A percentile compares a stretch with the other conserved stretches of the same genome.
Evolutionary conservation across 202 grass and related monocot species (phyloP).

Genomic region (Musa balbisiana): DNA sequence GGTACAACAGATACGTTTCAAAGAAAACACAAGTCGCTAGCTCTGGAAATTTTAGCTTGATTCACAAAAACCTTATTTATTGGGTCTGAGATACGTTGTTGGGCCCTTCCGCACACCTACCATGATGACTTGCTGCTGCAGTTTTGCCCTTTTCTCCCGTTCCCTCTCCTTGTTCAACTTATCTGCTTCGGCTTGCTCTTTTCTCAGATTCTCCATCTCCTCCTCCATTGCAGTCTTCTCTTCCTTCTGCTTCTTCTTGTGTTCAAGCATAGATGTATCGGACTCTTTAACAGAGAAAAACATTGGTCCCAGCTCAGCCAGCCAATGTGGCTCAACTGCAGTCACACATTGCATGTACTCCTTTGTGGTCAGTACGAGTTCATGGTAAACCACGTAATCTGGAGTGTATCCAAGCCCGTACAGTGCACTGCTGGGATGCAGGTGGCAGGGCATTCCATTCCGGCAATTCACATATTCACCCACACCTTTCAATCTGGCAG

Average conservation of each 20-base stretch:
- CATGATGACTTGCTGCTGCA: conserved; percentile 84
- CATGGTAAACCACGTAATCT: conserved; percentile 88
- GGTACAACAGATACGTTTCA: too few species aligned
- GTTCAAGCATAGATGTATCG: conserved; percentile 75
- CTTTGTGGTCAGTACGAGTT: conserved; percentile 87
- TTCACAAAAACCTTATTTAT: conserved; percentile 61
- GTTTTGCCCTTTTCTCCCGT: conserved; percentile 61
- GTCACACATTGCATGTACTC: conserved; percentile 99
- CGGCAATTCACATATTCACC: conserved; percentile 95
- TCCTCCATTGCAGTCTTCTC: conserved; percentile 91
- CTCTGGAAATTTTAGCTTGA: not conserved
- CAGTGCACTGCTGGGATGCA: conserved; percentile 90
- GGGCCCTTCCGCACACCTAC: conserved; percentile 67
- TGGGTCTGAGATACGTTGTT: conserved; percentile 66
- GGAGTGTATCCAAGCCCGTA: conserved; percentile 90
- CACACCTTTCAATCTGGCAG: conserved; percentile 79
- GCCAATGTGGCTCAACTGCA: conserved; percentile 85
- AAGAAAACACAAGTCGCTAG: too few species aligned
- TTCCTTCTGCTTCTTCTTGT: conserved; percentile 88
- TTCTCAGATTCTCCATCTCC: conserved; percentile 88
- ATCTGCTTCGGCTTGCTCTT: conserved; percentile 59
- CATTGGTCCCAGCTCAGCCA: conserved; percentile 91
- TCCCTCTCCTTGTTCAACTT: conserved; percentile 52
- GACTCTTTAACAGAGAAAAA: conserved; percentile 94
- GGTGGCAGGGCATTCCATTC: conserved; percentile 94